phyloP scores from a whole-genome alignment of 2,329 filamentous ascomycete species.

The Xylariomycetidae sp. region DNA sequence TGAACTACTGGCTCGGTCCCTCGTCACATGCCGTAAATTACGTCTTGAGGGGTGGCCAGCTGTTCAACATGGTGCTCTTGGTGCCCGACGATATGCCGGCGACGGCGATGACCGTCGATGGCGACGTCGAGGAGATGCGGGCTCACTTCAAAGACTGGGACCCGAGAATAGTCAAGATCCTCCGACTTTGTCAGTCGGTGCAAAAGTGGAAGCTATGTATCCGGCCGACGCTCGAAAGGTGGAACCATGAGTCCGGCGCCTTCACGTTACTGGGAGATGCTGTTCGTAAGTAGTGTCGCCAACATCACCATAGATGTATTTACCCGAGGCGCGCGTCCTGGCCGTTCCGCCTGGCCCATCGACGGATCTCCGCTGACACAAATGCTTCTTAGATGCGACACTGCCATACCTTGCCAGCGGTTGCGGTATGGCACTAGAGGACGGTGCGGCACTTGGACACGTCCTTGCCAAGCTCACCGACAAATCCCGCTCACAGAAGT shows the following conservation, averaged over 20 bases:
- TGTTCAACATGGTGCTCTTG: constrained; percentile 47
- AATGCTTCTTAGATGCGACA: too few species aligned
- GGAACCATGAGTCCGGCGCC: constrained; percentile 51
- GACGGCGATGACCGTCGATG: constrained; percentile 32
- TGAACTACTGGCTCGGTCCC: constrained; percentile 50
- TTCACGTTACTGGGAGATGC: constrained; percentile 59
- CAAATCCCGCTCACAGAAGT: constrained; percentile 30
- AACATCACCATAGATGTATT: too few species aligned
- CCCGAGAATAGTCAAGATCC: constrained; percentile 49
- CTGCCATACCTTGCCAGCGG: constrained; percentile 56
- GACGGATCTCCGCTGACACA: too few species aligned
- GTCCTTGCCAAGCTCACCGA: constrained; percentile 44
- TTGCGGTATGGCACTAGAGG: constrained; percentile 58
- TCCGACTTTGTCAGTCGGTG: constrained; percentile 52
- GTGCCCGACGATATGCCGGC: constrained; percentile 46
- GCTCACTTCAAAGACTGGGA: constrained; percentile 54
- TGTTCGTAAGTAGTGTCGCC: too few species aligned
- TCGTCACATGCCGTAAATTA: constrained; percentile 50
- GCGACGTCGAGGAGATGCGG: constrained; percentile 32
- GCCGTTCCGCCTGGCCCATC: too few species aligned
- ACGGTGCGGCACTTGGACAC: constrained; percentile 41
- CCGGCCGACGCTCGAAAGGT: constrained; percentile 34
- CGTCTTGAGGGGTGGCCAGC: constrained; percentile 39
- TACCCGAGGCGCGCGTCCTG: too few species aligned
- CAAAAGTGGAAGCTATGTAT: constrained; percentile 43